A percentile compares a stretch with the other conserved stretches of the same genome.
Evolutionary conservation across 306 rosid genomes (phyloP).

Genomic region (Rosa multiflora): DNA sequence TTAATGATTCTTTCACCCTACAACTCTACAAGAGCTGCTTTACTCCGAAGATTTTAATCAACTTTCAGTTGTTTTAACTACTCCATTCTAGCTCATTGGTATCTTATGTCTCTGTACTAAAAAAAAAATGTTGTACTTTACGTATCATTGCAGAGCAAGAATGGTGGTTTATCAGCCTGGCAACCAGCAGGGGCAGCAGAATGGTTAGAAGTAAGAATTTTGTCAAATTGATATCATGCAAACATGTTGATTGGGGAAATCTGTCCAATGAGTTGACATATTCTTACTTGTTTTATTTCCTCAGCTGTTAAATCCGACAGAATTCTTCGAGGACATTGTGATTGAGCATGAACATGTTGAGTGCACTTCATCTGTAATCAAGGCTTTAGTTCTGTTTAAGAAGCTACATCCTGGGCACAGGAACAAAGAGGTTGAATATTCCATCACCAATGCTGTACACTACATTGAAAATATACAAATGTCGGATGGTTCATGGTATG

Average conservation of each 20-base stretch:
- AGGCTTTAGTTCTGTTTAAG: conserved; percentile 7
- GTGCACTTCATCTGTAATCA: conserved; percentile 9
- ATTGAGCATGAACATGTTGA: conserved; percentile 15
- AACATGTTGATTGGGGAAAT: not conserved
- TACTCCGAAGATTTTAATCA: too few species aligned
- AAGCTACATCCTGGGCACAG: conserved; percentile 9
- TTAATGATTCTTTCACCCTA: too few species aligned
- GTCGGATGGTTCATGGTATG: conserved; percentile 16
- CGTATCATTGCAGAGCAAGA: conserved; percentile 45
- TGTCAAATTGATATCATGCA: not conserved
- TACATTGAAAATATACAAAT: conserved; percentile 10
- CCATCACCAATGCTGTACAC: not conserved
- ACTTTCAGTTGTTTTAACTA: too few species aligned
- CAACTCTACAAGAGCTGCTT: too few species aligned
- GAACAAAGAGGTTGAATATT: conserved; percentile 5
- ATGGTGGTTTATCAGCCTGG: conserved; percentile 52
- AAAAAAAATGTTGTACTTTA: too few species aligned
- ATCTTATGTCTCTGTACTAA: too few species aligned
- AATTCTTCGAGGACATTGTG: conserved; percentile 5
- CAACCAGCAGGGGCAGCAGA: conserved; percentile 30
- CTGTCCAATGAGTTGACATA: not conserved
- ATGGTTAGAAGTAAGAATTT: conserved; percentile 62
- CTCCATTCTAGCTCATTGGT: too few species aligned
- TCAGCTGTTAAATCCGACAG: conserved; percentile 10
- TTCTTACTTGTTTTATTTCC: not conserved